Conservation (phyloP, 495 filamentous ascomycete species). For the Diplogelasinospora grovesii region DNA sequence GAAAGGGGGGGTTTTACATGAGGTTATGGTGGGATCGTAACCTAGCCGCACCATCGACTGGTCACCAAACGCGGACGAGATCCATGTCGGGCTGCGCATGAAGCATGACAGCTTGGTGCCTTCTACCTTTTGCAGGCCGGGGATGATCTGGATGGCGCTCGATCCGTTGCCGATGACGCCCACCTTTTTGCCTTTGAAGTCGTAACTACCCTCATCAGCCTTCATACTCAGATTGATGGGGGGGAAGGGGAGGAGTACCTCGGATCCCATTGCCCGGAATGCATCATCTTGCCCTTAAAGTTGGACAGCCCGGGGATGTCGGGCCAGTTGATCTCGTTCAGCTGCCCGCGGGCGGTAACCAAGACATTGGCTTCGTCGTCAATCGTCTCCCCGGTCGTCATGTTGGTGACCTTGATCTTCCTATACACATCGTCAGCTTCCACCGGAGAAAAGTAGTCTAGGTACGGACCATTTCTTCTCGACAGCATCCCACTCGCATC, state of each 20-base stretch:
- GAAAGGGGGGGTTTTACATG: slow-evolving; percentile 21
- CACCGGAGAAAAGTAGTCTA: slow-evolving; percentile 8
- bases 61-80: slow-evolving; percentile 39
- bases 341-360: slow-evolving; percentile 57
- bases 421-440: slow-evolving; percentile 9
- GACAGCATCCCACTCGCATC: slow-evolving; percentile 48
- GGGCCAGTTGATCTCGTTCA: slow-evolving; percentile 54
- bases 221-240: neutral
- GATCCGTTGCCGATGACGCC: slow-evolving; percentile 54
- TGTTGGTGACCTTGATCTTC: slow-evolving; percentile 23
- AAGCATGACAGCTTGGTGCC: slow-evolving; percentile 54
- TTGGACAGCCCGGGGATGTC: slow-evolving; percentile 49
- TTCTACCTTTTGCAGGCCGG: slow-evolving; percentile 51
- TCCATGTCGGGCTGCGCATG: slow-evolving; percentile 64
- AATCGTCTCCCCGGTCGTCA: slow-evolving; percentile 28
- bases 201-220: slow-evolving; percentile 29
- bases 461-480: slow-evolving; percentile 48
- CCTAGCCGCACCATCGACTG: slow-evolving; percentile 33
- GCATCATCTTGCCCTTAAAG: slow-evolving; percentile 53
- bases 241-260: slow-evolving; percentile 12
- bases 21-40: slow-evolving; percentile 25
- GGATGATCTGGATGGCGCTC: slow-evolving; percentile 65
- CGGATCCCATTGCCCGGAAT: slow-evolving; percentile 46
- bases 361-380: slow-evolving; percentile 49
- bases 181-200: slow-evolving; percentile 44